Base-by-base conservation (phyloP, 2,329 filamentous ascomycete species). In the Aspergillus sp. region DNA sequence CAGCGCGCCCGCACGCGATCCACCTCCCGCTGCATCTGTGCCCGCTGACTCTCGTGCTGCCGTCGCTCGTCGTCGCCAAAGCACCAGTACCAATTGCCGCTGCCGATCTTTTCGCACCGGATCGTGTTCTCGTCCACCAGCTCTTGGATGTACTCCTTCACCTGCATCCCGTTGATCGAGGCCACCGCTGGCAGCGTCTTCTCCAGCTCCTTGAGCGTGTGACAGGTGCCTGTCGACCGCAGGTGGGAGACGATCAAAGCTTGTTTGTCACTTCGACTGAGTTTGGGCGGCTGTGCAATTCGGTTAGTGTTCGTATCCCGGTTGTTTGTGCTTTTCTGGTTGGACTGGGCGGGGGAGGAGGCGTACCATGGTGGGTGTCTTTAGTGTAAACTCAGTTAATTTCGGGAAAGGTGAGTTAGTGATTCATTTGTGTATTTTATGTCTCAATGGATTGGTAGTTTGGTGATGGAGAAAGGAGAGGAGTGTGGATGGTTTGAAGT, bases 11-110 rank as follows among this genome's bases (percentile, higher is more conserved):
- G 59, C 11, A 61, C 51, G 43, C 62, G 63, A 53, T 65, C 66
- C 61, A 67, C 60, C 45, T 72, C 68, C 42, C 55, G 57, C 43
- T 52, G 50, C 45, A 71, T 50, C 57, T 60, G 58, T 43, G 44
- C 59, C 46, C 67, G 54, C 36, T 61, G 61, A 14, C 55, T 60
- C 45, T 81, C 71, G 51, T 71, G 73, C 16, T 69, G 66, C 45
- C 76, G 78, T 63, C 75, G 79, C 62, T 81, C 81, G 49, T 86
- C 82, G 24, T 78, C 82, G 16, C 71, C 75, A 65, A 87, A 88
- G 57, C 78, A 80, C 85, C 85, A 88, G 71, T 87, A 88, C 85
- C 85, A 88, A 66, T 88, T 88, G 24, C 83, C 84, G 57, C 78
- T 85, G 41, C 85, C 85, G 60, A 88, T 88, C 68, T 87, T 88